Base-by-base conservation (phyloP, 2,329 filamentous ascomycete genomes). In the Sporothrix pseudoabietina region DNA sequence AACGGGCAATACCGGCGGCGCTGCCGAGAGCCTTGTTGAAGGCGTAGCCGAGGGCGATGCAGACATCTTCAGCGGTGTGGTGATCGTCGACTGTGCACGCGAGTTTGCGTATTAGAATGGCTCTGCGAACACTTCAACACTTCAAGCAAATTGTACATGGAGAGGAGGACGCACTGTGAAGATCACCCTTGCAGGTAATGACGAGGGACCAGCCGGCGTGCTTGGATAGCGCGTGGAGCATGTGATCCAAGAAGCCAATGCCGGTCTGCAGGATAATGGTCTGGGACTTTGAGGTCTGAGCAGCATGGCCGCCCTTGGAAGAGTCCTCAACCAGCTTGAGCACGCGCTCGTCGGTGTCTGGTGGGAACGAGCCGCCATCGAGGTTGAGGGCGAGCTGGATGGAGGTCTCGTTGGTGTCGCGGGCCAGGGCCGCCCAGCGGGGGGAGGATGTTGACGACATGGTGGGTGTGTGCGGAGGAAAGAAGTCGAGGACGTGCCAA, bases 211-310 rank as follows among this genome's bases (percentile, higher is more conserved):
- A 98, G 76, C 96, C 95, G 6, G 92, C 90, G 83, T 99, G 96
- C 84, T 99, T 98, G 69, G 96, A 93, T 72, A 98, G 87, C 6
- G 96, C 96, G 83, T 99, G 96, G 69, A 98, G 88, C 95, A 99
- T 98, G 86, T 99, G 96, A 84, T 99, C 96, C 73, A 99, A 87
- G 83, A 99, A 99, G 74, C 96, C 96, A 82, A 99, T 97, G 76
- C 96, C 96, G 0, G 95, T 97, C 86, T 93, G 91, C 77, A 98
- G 87, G 80, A 89, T 89, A 80, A 98, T 98, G 75, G 89, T 90
- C 83, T 98, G 96, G 57, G 91, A 92, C 77, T 91, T 90, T 77
- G 92, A 95, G 76, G 90, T 86, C 83, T 99, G 95, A 0, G 91
- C 91, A 41, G 96, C 95, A 81, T 99, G 96, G 73, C 86, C 86